Conservation (phyloP, 2,329 filamentous ascomycete genomes). For the Lachnellula suecica region DNA sequence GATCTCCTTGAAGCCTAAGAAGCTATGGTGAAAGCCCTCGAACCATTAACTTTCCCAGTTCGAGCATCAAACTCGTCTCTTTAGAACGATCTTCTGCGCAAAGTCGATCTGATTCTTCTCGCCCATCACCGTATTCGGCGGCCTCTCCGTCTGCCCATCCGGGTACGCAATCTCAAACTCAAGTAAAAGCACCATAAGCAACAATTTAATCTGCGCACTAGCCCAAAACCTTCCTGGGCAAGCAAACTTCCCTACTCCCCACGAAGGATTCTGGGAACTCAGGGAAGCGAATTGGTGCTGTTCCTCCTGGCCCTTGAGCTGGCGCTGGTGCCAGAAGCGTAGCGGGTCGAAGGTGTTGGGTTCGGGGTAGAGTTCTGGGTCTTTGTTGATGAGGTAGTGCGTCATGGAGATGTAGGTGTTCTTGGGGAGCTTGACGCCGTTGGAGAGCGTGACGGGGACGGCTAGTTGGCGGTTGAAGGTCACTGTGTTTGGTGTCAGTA, state of each 20-base stretch:
- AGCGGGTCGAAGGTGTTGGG: background rate
- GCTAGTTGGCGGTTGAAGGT: background rate
- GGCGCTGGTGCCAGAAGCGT: background rate
- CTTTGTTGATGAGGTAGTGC: background rate
- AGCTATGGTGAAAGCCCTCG: no score
- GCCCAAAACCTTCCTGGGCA: background rate
- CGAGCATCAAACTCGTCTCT: no score
- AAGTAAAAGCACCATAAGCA: background rate
- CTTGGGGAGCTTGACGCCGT: background rate
- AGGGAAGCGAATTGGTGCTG: background rate
- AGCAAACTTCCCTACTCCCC: background rate
- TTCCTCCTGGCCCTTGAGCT: background rate
- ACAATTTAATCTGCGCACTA: background rate
- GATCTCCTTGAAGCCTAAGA: no score
- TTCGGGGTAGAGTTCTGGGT: background rate
- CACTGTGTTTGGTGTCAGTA: no score
- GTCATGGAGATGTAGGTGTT: background rate
- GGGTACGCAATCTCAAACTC: background rate
- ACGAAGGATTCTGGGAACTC: background rate
- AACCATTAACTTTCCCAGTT: no score
- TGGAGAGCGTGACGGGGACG: background rate
- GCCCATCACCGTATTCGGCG: background rate
- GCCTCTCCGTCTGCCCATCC: background rate
- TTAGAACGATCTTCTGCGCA: slow-evolving; percentile 39
- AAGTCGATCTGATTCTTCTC: background rate